Base-by-base conservation (phyloP, 2,329 filamentous ascomycete species). In the Periconia sp. region DNA sequence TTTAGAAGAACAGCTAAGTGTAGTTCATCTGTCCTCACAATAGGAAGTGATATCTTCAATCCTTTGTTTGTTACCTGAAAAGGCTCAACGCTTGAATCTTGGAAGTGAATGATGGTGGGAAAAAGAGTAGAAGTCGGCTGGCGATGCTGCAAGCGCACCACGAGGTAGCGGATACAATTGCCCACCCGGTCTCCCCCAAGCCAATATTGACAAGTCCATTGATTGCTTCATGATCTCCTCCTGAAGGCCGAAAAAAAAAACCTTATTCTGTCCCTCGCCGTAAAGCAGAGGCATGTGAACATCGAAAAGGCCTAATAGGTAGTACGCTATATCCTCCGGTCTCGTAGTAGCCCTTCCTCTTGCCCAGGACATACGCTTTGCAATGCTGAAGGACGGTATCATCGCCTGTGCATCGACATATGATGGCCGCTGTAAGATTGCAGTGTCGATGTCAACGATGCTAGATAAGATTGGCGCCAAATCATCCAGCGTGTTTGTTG, bases 291-390 rank as follows among this genome's bases (percentile, higher is more conserved):
- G 57, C 57, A 71, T 67, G 33, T 60, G 55, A 6, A 71, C 52
- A 40, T 59, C 56, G 41, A 68, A 64, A 11, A 69, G 49, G 2
- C 68, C 68, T 11, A 71, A 45, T 8, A 70, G 52, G 27, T 53
- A 71, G 49, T 71, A 71, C 6, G 66, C 65, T n/a, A 30, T 51
- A 52, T 71, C 68, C 54, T 71, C 68, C 10, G 43, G 27, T 18
- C 56, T 37, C 7, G 62, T 54, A 1, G 56, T 59, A 20, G 49
- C 13, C 20, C 58, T 17, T 3, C 19, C 31, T 3, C 48, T 13
- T 7, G 54, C 54, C 58, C 58, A 61, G n/a, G 45, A 49, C 14
- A 60, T 30, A 18, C 58, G 58, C 47, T 66, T 20, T 3, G 54
- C 56, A n/a, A 61, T 46, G n/a, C 44, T 45, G 37, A 18, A 27